Conservation (phyloP, 129 eudicot species). For the Centrapalus pauciflorus region DNA sequence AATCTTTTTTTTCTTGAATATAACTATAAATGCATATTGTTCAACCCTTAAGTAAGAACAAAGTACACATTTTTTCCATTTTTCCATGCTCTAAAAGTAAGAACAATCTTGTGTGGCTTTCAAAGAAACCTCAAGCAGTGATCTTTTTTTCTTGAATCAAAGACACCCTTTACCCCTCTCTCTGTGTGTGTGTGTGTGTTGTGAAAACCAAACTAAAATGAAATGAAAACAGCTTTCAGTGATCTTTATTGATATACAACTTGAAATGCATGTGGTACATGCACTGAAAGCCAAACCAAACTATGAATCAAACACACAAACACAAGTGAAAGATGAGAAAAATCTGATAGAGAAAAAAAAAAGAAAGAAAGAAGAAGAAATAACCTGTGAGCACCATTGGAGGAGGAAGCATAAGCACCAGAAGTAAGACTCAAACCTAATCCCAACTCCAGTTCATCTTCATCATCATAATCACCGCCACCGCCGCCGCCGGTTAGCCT, state of each 20-base stretch:
- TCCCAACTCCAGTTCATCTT: constrained; percentile 67
- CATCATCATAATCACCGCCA: constrained; percentile 27
- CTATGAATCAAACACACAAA: constrained; percentile 10
- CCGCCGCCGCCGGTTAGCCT: constrained; percentile 18
- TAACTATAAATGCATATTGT: constrained; percentile 13
- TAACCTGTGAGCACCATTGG: constrained; percentile 26
- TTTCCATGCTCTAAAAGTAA: background rate
- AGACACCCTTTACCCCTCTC: no score
- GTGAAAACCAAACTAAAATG: no score
- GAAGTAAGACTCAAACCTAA: constrained; percentile 66
- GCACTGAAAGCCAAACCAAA: constrained; percentile 21
- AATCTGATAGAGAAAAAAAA: no score
- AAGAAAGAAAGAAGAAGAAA: background rate
- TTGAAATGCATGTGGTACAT: constrained; percentile 14
- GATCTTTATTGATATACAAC: constrained; percentile 15
- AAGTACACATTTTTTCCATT: background rate
- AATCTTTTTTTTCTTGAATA: background rate
- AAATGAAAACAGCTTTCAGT: no score
- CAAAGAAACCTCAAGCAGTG: constrained; percentile 8
- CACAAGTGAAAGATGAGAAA: background rate
- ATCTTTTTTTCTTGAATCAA: constrained; percentile 18
- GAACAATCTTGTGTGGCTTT: background rate
- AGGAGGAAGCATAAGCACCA: constrained; percentile 27
- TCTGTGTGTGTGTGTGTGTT: no score
- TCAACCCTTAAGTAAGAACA: background rate